A percentile compares a stretch with the other conserved stretches of the same genome.
phyloP scores from a whole-genome alignment of 768 basidiomycete species.

The Boletus speciosus region DNA sequence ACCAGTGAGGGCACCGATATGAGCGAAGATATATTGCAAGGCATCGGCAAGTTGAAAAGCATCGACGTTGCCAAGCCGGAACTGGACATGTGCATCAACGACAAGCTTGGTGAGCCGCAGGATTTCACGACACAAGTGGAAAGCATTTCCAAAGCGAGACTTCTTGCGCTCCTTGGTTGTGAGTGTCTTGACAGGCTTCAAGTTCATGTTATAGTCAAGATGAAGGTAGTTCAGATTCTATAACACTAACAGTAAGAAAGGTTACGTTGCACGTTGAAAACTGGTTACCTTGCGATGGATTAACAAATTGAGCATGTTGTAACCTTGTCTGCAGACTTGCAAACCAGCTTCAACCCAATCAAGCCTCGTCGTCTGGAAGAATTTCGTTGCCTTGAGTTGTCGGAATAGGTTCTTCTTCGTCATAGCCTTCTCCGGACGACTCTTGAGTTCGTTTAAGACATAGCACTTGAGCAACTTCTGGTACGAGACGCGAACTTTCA shows the following conservation, averaged over 20 bases:
- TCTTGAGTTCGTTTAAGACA: slow-evolving; percentile 91
- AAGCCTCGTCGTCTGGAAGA: slow-evolving; percentile 96
- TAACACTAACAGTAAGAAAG: background rate
- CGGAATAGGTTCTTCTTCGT: slow-evolving; percentile 97
- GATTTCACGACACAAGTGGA: slow-evolving; percentile 97
- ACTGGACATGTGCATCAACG: slow-evolving; percentile 98
- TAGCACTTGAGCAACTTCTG: slow-evolving; percentile 96
- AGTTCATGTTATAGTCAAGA: slow-evolving; percentile 96
- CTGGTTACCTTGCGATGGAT: slow-evolving; percentile 89
- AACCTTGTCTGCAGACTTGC: slow-evolving; percentile 97
- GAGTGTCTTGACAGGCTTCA: slow-evolving; percentile 96
- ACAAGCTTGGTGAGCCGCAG: slow-evolving; percentile 96
- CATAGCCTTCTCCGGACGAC: slow-evolving; percentile 91
- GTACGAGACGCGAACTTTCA: slow-evolving; percentile 98
- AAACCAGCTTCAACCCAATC: slow-evolving; percentile 99
- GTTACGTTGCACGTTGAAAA: background rate
- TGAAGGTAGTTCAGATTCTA: slow-evolving; percentile 92
- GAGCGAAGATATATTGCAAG: slow-evolving; percentile 94
- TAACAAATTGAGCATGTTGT: slow-evolving; percentile 98
- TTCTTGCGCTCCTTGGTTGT: slow-evolving; percentile 99
- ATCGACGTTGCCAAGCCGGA: slow-evolving; percentile 96
- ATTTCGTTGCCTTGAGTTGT: slow-evolving; percentile 96
- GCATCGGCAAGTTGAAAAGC: slow-evolving; percentile 99
- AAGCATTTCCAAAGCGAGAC: slow-evolving; percentile 99
- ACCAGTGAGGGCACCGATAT: slow-evolving; percentile 96